Percentiles rank a stretch among this genome's conserved stretches.
phyloP scores from a whole-genome alignment of 129 eudicot genomes.

The Tanacetum coccineum region DNA sequence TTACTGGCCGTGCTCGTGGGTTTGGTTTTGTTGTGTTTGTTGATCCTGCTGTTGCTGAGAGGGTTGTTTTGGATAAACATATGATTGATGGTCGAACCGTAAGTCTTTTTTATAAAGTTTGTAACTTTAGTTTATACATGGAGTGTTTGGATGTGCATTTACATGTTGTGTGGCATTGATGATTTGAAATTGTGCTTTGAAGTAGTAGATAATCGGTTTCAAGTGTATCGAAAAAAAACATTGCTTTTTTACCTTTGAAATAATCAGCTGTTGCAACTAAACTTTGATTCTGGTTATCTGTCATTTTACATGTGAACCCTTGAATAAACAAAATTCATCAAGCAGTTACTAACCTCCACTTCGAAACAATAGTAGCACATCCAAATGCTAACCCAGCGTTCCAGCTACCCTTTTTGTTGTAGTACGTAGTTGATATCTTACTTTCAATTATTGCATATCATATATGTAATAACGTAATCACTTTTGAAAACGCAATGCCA shows the following conservation, averaged over 20 bases:
- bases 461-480: not conserved
- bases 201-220: not conserved
- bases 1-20: constrained; percentile 85
- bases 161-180: not conserved
- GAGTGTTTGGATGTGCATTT: not conserved
- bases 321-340: not conserved
- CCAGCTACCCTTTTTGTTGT: too few relatives aligned
- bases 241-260: not conserved
- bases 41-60: constrained; percentile 73
- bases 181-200: too few relatives aligned
- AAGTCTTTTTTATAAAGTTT: constrained; percentile 31
- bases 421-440: too few relatives aligned
- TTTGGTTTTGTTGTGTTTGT: constrained; percentile 81
- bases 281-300: not conserved
- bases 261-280: not conserved
- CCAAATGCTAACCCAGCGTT: not conserved
- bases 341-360: not conserved
- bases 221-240: not conserved
- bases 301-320: not conserved
- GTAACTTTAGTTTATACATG: not conserved
- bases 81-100: constrained; percentile 81
- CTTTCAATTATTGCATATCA: too few relatives aligned
- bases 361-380: not conserved
- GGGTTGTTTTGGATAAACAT: constrained; percentile 79
- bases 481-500: constrained; percentile 4